Evolutionary conservation across 805 yeast genomes (phyloP).

Genomic region (Suhomyces sp.): DNA sequence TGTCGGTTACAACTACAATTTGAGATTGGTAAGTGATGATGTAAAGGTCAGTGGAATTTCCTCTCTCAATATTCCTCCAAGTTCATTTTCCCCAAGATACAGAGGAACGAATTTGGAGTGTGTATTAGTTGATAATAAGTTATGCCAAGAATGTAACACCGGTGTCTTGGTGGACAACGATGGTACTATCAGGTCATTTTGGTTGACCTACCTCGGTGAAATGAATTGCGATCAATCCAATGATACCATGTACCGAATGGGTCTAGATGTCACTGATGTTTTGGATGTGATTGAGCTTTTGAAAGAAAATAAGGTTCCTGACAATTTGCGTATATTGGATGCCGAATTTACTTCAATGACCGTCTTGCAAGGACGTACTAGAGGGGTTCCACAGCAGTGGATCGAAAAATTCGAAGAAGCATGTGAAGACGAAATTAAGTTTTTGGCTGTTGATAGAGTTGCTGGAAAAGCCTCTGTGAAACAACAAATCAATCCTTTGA

Average conservation of each 20-base stretch:
- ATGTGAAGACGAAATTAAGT: conserved; percentile 65
- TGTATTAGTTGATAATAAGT: conserved; percentile 67
- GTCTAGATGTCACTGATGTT: conserved; percentile 72
- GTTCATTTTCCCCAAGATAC: conserved; percentile 70
- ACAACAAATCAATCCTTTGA: conserved; percentile 34
- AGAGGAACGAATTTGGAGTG: conserved; percentile 84
- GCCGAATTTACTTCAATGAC: conserved; percentile 72
- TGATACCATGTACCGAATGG: conserved; percentile 69
- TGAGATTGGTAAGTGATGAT: conserved; percentile 69
- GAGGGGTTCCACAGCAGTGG: conserved; percentile 89
- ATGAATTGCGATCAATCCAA: conserved; percentile 48
- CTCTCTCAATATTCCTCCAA: conserved; percentile 69
- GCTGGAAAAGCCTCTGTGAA: conserved; percentile 44
- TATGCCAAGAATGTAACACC: conserved; percentile 71
- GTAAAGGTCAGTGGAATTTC: conserved; percentile 77
- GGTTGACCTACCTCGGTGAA: conserved; percentile 85
- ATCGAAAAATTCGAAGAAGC: conserved; percentile 63
- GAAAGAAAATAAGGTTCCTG: conserved; percentile 50
- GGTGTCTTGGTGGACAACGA: conserved; percentile 77
- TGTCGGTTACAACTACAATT: conserved; percentile 73
- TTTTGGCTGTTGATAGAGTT: conserved; percentile 68
- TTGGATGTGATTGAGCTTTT: conserved; percentile 55
- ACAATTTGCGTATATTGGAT: conserved; percentile 63
- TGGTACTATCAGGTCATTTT: conserved; percentile 79
- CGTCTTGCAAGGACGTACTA: conserved; percentile 71